A percentile compares a stretch with the other conserved stretches of the same genome.
phyloP scores from a whole-genome alignment of 2,329 filamentous ascomycete species.

The Ilyonectria robusta region DNA sequence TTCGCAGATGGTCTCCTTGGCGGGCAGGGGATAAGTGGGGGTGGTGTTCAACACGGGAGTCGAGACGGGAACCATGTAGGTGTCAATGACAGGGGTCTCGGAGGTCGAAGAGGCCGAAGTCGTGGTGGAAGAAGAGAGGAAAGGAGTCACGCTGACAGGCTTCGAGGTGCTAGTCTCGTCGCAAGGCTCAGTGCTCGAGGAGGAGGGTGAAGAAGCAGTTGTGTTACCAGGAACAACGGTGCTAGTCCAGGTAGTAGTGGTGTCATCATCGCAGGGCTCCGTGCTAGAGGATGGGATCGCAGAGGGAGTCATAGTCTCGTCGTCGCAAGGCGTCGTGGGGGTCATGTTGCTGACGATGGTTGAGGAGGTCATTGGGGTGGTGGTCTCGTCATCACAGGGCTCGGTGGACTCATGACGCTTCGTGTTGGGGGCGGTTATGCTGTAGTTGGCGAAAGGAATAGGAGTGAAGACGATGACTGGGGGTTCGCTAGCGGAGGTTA shows the following conservation, averaged over 20 bases:
- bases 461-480: background rate
- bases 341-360: conserved; percentile 12
- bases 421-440: background rate
- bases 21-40: conserved; percentile 41
- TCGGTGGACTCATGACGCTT: too few relatives aligned
- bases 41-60: conserved; percentile 45
- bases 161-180: conserved; percentile 25
- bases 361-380: background rate
- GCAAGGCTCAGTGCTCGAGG: conserved; percentile 10
- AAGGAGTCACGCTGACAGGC: conserved; percentile 26
- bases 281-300: too few relatives aligned
- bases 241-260: conserved; percentile 8
- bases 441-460: background rate
- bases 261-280: conserved; percentile 18
- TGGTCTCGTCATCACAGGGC: background rate
- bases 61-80: conserved; percentile 50
- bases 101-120: conserved; percentile 19
- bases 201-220: conserved; percentile 9
- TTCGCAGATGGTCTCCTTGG: conserved; percentile 49
- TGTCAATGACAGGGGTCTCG: conserved; percentile 52
- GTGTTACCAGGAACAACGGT: background rate
- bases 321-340: conserved; percentile 19
- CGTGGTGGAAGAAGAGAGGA: conserved; percentile 17
- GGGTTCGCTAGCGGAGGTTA: background rate
- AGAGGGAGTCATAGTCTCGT: conserved; percentile 18